A percentile compares a stretch with the other conserved stretches of the same genome.
These are phyloP conservation scores for Russula foetens DNA, from an alignment of 768 basidiomycete genomes.

Conservation along the genomic window DNA sequence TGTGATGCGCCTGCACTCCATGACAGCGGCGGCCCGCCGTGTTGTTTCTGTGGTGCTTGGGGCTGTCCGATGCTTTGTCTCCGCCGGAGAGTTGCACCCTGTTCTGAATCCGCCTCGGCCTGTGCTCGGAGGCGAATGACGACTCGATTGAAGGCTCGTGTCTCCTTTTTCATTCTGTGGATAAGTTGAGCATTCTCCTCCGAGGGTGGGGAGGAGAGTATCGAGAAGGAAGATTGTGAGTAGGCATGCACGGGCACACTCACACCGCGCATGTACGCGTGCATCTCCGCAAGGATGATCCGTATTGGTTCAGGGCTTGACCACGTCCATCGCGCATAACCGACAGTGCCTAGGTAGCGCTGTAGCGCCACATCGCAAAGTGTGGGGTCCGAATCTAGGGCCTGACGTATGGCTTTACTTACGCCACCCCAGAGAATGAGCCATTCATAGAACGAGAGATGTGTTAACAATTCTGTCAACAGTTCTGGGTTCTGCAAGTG, in stretches of 20 bases:
- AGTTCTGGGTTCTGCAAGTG: conserved; percentile 50
- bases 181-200: conserved; percentile 37
- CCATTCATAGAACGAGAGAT: conserved; percentile 69
- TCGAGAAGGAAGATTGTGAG: conserved; percentile 47
- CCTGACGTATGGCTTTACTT: conserved; percentile 43
- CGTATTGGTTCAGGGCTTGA: conserved; percentile 45
- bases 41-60: conserved; percentile 3
- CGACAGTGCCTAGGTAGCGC: conserved; percentile 60
- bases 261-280: conserved; percentile 73
- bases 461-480: conserved; percentile 46
- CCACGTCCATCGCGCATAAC: conserved; percentile 63
- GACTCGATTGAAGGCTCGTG: conserved; percentile 73
- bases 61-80: conserved; percentile 8
- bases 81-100: conserved; percentile 13
- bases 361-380: conserved; percentile 61
- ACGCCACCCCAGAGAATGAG: conserved; percentile 44
- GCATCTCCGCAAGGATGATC: conserved; percentile 67
- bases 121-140: conserved; percentile 71
- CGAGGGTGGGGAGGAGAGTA: conserved; percentile 40
- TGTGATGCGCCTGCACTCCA: conserved; percentile 17
- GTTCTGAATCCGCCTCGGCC: conserved; percentile 51
- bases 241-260: conserved; percentile 71
- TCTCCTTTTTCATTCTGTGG: conserved; percentile 47
- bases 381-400: conserved; percentile 40
- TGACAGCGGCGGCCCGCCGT: conserved; percentile 14